Base-by-base conservation (phyloP, 768 basidiomycete genomes). In the Inosperma sp. region DNA sequence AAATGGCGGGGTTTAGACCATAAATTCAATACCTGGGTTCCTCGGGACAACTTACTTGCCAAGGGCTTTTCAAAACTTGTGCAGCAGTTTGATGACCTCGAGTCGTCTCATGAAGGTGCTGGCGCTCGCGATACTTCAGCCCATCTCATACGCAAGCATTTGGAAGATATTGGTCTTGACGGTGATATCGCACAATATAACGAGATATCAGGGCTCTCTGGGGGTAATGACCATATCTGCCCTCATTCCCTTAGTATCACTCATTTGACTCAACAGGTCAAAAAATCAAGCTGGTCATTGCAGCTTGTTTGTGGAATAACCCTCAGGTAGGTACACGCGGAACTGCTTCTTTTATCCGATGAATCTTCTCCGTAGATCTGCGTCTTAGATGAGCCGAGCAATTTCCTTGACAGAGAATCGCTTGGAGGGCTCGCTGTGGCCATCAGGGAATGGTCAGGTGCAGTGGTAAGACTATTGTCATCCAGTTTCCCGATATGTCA, bases 131-230 rank as follows among this genome's bases (percentile, higher is more conserved):
- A 98, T 58, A 95, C 93, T 5, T 71, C 84, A 29, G 80, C 81
- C 13, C 78, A 83, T 59, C 72, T 89, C 40, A 88, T 97, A 40
- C 80, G 94, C 57, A 91, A 93, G 69, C 91, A 94, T 59, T 72
- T 98, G 39, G 93, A 96, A 68, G 93, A 93, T 58, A 91, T 98
- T 57, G 95, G 94, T 29, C 77, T 98, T 31, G 92, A 97, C 70
- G 94, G 94, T 35, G 92, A 97, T 72, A 97, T 97, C 53, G 94
- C 94, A 9, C 92, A 96, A 69, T 97, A 98, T 71, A 95, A 96
- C 63, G 94, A 98, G 71, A 93, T 97, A 63, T 81, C 82, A 29
- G 94, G 95, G 31, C 73, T 97, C 37, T 94, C 91, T 14, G 95
- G 95, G 68, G 94, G 93, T 84, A 64, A 57, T 55, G 14, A 33